These are phyloP conservation scores for Eucalyptus coolabah DNA, from an alignment of 345 rosid genomes.

Conservation along the genomic window DNA sequence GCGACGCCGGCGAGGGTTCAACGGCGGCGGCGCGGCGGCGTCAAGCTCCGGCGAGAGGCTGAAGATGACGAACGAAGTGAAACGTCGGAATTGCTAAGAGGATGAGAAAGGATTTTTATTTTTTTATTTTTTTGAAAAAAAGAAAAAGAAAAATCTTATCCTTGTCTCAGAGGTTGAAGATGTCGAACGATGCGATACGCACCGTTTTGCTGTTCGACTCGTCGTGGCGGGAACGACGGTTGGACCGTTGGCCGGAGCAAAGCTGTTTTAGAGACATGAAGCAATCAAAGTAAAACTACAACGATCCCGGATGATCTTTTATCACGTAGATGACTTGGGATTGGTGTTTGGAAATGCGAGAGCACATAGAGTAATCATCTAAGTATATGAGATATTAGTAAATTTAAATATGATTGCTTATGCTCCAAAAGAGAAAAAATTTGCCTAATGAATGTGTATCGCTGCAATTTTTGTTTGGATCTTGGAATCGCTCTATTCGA, in stretches of 20 bases:
- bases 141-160: not conserved
- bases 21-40: not conserved
- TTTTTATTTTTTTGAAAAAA: too few relatives aligned
- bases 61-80: not conserved
- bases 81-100: not conserved
- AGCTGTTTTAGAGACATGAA: not conserved
- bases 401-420: too few relatives aligned
- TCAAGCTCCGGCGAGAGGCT: not conserved
- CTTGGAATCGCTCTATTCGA: not conserved
- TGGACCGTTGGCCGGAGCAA: not conserved
- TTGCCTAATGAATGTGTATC: not conserved
- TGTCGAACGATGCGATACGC: not conserved
- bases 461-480: not conserved
- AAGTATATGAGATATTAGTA: too few relatives aligned
- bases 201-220: not conserved
- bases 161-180: not conserved
- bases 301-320: too few relatives aligned
- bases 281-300: too few relatives aligned
- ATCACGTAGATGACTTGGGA: too few relatives aligned
- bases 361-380: too few relatives aligned
- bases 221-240: not conserved
- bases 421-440: accelerated
- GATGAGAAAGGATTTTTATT: not conserved
- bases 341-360: too few relatives aligned
- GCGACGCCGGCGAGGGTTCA: not conserved